Evolutionary conservation across 73 alveolate species (phyloP), one percentile per base, ranked within the genome.

Genomic region (Effrenium voratum): DNA sequence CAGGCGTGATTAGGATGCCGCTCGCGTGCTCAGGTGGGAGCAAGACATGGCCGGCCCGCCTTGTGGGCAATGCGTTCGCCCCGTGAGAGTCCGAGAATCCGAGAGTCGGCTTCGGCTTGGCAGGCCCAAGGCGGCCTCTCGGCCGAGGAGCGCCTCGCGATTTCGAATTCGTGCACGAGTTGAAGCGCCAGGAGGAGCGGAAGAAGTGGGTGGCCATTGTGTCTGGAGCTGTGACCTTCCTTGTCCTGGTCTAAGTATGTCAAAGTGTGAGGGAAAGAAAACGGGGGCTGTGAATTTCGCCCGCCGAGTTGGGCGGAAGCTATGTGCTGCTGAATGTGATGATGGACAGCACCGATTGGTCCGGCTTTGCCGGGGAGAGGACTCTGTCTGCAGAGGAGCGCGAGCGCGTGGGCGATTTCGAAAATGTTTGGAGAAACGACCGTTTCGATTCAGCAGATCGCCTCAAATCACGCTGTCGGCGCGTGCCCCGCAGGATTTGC

Each of bases 151-250:
- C 30, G n/a, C 15, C 75, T 19, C 6, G 32, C 8, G 82, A 28
- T 34, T 22, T 10, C 82, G 1, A 28, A 6, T 32, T 72, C 26
- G 38, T 26, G 88, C 44, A 1, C 2, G 34, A n/a, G 36, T 30
- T 13, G 12, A n/a, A 3, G 28, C 81, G 13, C 36, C 84, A 90
- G 46, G 97, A 90, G 87, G 97, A 90, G 87, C 44, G 97, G 80
- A 90, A 90, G 66, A 90, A 90, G 75, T 90, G 97, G 97, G 97
- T 90, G 44, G 97, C 97, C 75, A 90, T 90, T 55, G 44, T 90
- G 44, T 90, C 97, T 26, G 97, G 97, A 10, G 97, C 87, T 0
- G 87, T 90, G 55, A 90, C 97, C 76, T 90, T 90, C 36, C 84
- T 75, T 3, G 80, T 59, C 66, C 55, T 12, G 77, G 32, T 30